Conservation (phyloP, 257 asterid genomes). For the Nicotiana sylvestris region DNA sequence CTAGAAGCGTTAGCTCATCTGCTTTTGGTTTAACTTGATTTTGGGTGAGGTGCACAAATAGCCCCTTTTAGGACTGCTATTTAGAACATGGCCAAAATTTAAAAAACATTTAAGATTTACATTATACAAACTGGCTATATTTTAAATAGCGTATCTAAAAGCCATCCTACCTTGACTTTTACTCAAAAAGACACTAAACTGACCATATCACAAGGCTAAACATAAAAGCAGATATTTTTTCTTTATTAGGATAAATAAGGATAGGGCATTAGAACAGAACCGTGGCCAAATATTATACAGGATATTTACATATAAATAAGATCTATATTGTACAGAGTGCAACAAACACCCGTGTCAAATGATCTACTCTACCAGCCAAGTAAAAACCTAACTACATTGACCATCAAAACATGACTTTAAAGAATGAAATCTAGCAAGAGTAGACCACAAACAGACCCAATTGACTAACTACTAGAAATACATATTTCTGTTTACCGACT, state of each 20-base stretch:
- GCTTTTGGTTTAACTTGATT: no score
- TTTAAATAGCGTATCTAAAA: no score
- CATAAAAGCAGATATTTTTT: background rate
- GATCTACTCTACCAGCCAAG: conserved; percentile 13
- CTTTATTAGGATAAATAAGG: background rate
- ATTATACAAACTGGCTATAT: no score
- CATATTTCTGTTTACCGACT: background rate
- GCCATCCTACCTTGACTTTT: no score
- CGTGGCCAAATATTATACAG: conserved; percentile 11
- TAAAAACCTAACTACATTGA: conserved; percentile 10
- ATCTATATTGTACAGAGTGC: conserved; percentile 13
- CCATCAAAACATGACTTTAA: conserved; percentile 8
- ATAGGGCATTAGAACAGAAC: background rate
- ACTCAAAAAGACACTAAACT: no score
- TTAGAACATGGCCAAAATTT: no score
- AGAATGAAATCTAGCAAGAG: conserved; percentile 11
- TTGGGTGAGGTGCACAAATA: no score
- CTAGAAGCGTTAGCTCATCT: background rate
- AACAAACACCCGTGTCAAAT: conserved; percentile 8
- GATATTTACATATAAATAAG: conserved; percentile 8
- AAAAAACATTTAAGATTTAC: no score
- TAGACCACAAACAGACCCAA: conserved; percentile 9
- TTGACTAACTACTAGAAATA: background rate
- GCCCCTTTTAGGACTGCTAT: no score
- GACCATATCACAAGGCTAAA: background rate